These are phyloP conservation scores for Apiospora hydei DNA, from an alignment of 2,329 filamentous ascomycete species.

Conservation along the genomic window DNA sequence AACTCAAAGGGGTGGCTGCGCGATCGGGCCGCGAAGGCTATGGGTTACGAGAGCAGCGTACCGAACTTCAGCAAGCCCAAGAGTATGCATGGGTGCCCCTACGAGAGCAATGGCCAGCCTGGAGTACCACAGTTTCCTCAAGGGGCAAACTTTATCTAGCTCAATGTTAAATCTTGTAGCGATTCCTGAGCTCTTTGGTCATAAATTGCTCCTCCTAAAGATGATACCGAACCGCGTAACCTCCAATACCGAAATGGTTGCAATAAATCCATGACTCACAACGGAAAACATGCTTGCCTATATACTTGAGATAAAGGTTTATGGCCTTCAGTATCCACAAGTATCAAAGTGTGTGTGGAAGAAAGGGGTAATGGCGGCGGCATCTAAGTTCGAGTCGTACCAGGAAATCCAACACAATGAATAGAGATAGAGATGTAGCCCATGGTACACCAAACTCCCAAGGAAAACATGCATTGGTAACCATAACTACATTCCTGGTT, in stretches of 20 bases:
- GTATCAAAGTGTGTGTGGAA: neutral
- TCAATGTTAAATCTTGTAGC: neutral
- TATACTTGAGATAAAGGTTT: no score
- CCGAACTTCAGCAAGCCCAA: constrained; percentile 14
- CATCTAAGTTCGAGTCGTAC: neutral
- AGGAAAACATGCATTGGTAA: no score
- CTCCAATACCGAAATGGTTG: neutral
- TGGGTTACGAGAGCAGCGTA: neutral
- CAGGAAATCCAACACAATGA: neutral
- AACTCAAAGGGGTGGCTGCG: neutral
- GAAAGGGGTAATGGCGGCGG: neutral
- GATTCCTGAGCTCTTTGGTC: neutral
- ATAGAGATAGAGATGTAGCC: no score
- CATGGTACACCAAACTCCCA: no score
- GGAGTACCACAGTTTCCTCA: neutral
- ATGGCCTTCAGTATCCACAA: no score
- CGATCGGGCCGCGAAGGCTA: neutral
- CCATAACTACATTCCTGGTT: no score
- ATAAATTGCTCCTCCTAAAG: neutral
- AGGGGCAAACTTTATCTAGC: neutral
- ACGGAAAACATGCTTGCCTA: no score
- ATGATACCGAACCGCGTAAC: neutral
- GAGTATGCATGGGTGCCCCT: neutral
- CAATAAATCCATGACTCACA: neutral
- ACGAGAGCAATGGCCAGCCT: neutral